phyloP scores from a whole-genome alignment of 192 early-diverging fungal species.

The Backusella australiensis region DNA sequence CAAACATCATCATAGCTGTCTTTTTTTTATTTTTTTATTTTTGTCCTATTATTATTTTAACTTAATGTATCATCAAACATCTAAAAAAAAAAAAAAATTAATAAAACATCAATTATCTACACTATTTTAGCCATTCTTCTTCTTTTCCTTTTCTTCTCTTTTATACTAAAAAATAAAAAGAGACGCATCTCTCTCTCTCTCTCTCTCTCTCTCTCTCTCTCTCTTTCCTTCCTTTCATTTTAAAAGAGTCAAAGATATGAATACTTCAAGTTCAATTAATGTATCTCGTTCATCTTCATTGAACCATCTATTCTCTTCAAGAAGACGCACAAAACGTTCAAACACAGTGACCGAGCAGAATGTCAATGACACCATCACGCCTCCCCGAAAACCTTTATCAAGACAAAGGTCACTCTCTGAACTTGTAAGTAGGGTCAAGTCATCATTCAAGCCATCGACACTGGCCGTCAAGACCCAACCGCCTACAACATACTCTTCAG shows the following conservation, averaged over 20 bases:
- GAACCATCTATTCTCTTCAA: background rate
- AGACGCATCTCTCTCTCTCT: background rate
- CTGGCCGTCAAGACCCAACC: background rate
- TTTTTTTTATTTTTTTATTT: background rate
- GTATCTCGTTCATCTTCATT: constrained; percentile 10
- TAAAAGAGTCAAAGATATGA: background rate
- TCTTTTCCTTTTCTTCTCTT: background rate
- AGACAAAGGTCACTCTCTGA: constrained; percentile 13
- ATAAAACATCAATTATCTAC: background rate
- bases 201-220: background rate
- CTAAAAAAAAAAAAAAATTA: background rate
- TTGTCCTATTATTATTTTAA: background rate
- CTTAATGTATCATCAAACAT: background rate
- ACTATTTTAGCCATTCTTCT: background rate
- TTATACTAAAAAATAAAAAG: background rate
- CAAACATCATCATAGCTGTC: background rate
- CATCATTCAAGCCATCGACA: background rate
- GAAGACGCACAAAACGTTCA: background rate
- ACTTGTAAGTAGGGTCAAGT: constrained; percentile 4
- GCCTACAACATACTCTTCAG: background rate
- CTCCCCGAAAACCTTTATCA: background rate
- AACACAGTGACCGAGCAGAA: background rate
- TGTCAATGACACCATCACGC: background rate
- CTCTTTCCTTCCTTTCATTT: background rate
- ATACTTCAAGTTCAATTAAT: background rate